Evolutionary conservation across 1,284 basidiomycete genomes (phyloP), one percentile per base, ranked within the genome.

Genomic region (Cutaneotrichosporon spelunceum): DNA sequence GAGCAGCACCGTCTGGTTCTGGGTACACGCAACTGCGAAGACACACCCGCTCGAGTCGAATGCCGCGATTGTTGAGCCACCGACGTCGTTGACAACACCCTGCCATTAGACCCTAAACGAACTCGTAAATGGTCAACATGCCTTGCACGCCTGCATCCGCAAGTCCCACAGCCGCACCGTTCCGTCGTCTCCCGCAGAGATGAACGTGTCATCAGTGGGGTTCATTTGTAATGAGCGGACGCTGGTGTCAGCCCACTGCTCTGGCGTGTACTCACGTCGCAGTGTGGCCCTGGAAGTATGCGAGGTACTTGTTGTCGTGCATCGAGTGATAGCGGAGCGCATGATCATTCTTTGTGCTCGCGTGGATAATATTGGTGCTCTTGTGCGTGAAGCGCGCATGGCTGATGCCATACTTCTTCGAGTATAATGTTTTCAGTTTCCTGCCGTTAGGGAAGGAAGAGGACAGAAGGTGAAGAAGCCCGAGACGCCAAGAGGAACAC

Each of bases 121-220:
- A 8, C 47, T 11, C 30, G 4, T n/a, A 39, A 3, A 27, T 30
- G 29, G 21, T 6, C 7, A 8, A 68, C 81, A 57, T 50, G 81
- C 81, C 59, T 89, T 86, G 73, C 91, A 91, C 29, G 83, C 83
- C 1, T 87, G 85, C 19, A 87, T 82, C 36, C 94, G 87, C 48
- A 98, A 82, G 78, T 99, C 96, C 96, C 96, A 99, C 23, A 99
- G 80, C 42, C 93, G 85, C n/a, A 99, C 93, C 1, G 93, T 94
- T 69, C 90, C 92, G 81, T 99, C 94, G 69, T 91, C 83, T 0
- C 94, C 92, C 1, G 87, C 91, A 8, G 94, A 96, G 82, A 99
- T 87, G 79, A 99, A 98, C 0, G 90, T 90, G 72, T 99, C 95
- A 72, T 97, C 90, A 2, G 89, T 83, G 0, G 96, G 96, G 4